Percentiles rank a stretch among this genome's conserved stretches.
phyloP scores from a whole-genome alignment of 1,284 basidiomycete genomes.

The Singerocomus inundabilis region DNA sequence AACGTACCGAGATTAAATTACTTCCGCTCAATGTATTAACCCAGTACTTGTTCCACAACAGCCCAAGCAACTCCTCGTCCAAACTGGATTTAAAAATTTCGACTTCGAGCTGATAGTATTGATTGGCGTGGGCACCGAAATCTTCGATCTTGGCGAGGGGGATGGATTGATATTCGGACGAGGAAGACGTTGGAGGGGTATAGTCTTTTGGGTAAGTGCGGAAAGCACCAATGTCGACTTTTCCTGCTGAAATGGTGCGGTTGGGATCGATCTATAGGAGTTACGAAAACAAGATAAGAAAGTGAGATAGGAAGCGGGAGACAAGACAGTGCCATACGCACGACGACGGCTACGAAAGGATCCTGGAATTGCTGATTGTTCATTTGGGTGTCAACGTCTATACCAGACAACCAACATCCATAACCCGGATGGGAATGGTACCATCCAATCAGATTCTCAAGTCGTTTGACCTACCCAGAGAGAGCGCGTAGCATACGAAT shows the following conservation, averaged over 20 bases:
- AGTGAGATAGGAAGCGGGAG: background rate
- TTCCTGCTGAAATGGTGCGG: constrained; percentile 95
- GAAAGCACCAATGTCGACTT: constrained; percentile 98
- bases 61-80: constrained; percentile 82
- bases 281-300: background rate
- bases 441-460: constrained; percentile 96
- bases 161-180: constrained; percentile 91
- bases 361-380: constrained; percentile 95
- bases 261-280: constrained; percentile 89
- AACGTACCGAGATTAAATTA: constrained; percentile 80
- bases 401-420: constrained; percentile 96
- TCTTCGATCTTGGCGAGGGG: constrained; percentile 95
- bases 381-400: constrained; percentile 94
- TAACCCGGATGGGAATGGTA: constrained; percentile 99
- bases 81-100: constrained; percentile 92
- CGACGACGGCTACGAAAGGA: constrained; percentile 96
- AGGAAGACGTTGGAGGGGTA: constrained; percentile 67
- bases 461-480: constrained; percentile 64
- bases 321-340: constrained; percentile 41
- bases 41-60: constrained; percentile 99
- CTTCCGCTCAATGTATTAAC: constrained; percentile 93
- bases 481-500: background rate
- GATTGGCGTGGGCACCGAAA: constrained; percentile 96
- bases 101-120: constrained; percentile 93
- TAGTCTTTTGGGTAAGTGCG: constrained; percentile 94